A percentile compares a stretch with the other conserved stretches of the same genome.
Conservation (phyloP, 2,329 filamentous ascomycete genomes). For the Neophaeococcomyces aloes region DNA sequence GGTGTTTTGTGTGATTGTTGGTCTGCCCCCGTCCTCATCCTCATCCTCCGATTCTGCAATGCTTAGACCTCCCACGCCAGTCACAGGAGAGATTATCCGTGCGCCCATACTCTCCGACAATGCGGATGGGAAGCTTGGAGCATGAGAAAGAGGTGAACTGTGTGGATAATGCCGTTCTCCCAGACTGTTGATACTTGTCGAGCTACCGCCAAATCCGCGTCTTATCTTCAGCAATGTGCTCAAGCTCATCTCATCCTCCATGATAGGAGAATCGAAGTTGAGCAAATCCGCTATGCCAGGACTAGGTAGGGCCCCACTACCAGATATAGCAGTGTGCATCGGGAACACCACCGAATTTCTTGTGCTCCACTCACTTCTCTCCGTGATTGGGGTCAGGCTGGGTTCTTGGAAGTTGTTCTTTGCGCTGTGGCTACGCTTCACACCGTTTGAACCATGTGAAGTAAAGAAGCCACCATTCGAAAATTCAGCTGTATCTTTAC, state of each 20-base stretch:
- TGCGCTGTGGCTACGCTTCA: constrained; percentile 60
- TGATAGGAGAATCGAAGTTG: constrained; percentile 38
- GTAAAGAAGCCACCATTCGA: constrained; percentile 85
- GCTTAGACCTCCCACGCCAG: constrained; percentile 7
- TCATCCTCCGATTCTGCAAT: constrained; percentile 24
- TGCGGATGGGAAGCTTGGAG: constrained; percentile 20
- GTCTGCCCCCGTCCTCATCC: constrained; percentile 16
- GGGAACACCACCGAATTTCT: constrained; percentile 75
- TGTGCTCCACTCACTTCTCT: constrained; percentile 90
- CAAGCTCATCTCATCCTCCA: constrained; percentile 61
- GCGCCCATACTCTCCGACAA: constrained; percentile 9
- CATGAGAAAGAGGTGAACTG: constrained; percentile 29
- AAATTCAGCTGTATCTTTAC: constrained; percentile 46
- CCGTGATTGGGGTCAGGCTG: constrained; percentile 90
- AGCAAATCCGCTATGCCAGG: constrained; percentile 71
- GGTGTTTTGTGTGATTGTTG: constrained; percentile 23
- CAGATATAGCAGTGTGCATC: constrained; percentile 35
- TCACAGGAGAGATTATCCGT: constrained; percentile 12
- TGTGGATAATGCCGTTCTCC: constrained; percentile 27
- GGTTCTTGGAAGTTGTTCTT: constrained; percentile 69
- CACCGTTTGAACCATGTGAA: constrained; percentile 53
- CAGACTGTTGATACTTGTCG: constrained; percentile 55
- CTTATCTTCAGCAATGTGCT: constrained; percentile 62
- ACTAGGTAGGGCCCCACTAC: constrained; percentile 50
- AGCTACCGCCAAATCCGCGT: constrained; percentile 71